A percentile compares a stretch with the other conserved stretches of the same genome.
These are phyloP conservation scores for Xylaria sp. DNA, from an alignment of 2,329 filamentous ascomycete genomes.

Conservation along the genomic window DNA sequence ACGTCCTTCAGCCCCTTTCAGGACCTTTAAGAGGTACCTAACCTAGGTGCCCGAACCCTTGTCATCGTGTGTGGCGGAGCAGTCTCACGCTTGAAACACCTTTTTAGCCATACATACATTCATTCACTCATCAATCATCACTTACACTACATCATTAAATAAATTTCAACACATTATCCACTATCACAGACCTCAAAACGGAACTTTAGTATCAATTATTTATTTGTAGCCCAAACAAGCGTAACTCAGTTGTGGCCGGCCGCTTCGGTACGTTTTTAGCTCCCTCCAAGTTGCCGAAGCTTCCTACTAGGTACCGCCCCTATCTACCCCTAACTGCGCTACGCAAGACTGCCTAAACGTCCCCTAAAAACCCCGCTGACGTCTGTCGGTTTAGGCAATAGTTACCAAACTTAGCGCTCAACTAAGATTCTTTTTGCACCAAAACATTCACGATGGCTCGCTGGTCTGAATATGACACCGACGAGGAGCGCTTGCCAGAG, in stretches of 20 bases:
- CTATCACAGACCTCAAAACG: not conserved
- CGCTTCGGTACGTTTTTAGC: not conserved
- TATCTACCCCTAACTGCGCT: not conserved
- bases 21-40: too few relatives aligned
- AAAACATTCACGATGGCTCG: constrained; percentile 45
- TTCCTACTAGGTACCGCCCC: not conserved
- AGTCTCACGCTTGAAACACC: constrained; percentile 3
- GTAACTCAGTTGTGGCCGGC: not conserved
- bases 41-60: not conserved
- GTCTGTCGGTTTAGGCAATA: not conserved
- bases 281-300: not conserved
- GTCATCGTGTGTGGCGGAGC: constrained; percentile 26
- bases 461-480: constrained; percentile 53
- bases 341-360: not conserved
- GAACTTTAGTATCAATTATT: not conserved
- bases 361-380: constrained; percentile 17
- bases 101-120: not conserved
- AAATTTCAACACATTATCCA: not conserved
- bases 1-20: not conserved
- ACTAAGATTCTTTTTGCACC: not conserved
- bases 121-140: constrained; percentile 1
- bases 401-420: constrained; percentile 1
- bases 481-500: constrained; percentile 60
- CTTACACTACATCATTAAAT: not conserved
- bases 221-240: not conserved